A percentile compares a stretch with the other conserved stretches of the same genome.
Conservation (phyloP, 345 rosid species). For the Salix koriyanagi region DNA sequence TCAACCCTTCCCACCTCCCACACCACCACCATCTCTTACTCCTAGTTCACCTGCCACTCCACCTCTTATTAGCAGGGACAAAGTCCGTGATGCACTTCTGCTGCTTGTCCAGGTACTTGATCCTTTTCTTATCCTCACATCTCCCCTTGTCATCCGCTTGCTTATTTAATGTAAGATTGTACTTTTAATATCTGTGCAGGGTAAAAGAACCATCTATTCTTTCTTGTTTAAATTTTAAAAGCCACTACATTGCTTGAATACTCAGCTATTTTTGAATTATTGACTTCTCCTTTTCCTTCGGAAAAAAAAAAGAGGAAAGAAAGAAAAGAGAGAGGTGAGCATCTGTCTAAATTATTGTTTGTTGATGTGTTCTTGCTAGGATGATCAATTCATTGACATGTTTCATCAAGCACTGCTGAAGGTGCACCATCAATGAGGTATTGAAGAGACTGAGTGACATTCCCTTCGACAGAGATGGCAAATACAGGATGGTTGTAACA, state of each 20-base stretch:
- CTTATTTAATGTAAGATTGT: not conserved
- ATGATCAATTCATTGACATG: conserved; percentile 61
- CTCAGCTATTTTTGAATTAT: not conserved
- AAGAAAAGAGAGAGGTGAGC: not conserved
- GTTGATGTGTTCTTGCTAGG: conserved; percentile 34
- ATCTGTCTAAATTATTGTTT: not conserved
- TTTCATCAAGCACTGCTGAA: conserved; percentile 52
- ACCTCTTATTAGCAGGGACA: conserved; percentile 47
- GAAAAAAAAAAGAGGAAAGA: not conserved
- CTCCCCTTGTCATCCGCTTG: not conserved
- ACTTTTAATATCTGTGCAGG: not conserved
- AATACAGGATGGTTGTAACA: conserved; percentile 18
- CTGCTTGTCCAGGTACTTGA: conserved; percentile 54
- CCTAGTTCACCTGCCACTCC: conserved; percentile 28
- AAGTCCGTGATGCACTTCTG: conserved; percentile 56
- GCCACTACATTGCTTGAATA: not conserved
- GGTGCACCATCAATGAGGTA: conserved; percentile 43
- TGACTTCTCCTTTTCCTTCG: not conserved
- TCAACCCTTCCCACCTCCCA: conserved; percentile 71
- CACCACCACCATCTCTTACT: conserved; percentile 58
- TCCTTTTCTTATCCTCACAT: not conserved
- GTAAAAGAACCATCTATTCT: not conserved
- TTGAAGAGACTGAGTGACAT: not conserved
- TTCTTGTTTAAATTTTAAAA: not conserved
- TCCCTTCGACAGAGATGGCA: conserved; percentile 6